Conservation (phyloP, 148 eudicot species). For the Tetragonia tetragonoides region DNA sequence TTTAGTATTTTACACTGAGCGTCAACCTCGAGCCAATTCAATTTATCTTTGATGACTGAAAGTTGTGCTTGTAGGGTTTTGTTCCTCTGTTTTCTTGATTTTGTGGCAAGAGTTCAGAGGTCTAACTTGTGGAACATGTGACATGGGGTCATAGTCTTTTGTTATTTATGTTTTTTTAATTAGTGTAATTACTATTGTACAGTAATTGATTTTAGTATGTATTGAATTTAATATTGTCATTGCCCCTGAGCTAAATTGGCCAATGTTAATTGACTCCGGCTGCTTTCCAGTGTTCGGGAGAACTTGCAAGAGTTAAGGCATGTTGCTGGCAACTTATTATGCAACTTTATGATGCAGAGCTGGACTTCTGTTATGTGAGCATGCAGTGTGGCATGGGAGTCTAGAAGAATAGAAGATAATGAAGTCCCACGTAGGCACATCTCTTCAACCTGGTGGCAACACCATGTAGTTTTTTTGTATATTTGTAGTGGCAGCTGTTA, state of each 20-base stretch:
- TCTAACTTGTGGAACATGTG: no score
- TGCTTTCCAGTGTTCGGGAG: constrained; percentile 25
- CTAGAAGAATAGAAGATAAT: constrained; percentile 4
- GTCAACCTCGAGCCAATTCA: no score
- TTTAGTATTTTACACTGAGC: not conserved
- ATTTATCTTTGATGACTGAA: no score
- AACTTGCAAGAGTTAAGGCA: not conserved
- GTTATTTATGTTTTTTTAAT: not conserved
- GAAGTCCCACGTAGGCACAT: constrained; percentile 6
- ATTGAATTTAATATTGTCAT: not conserved
- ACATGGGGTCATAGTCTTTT: not conserved
- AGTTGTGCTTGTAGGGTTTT: not conserved
- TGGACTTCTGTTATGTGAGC: not conserved
- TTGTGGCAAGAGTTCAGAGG: not conserved
- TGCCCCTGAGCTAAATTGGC: not conserved
- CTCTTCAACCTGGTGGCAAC: constrained; percentile 5
- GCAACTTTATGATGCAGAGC: constrained; percentile 7
- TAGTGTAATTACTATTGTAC: no score
- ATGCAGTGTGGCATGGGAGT: constrained; percentile 5
- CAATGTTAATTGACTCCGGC: not conserved
- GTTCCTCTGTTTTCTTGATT: not conserved
- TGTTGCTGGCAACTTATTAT: constrained; percentile 13
- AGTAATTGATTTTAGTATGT: not conserved
- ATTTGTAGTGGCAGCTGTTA: constrained; percentile 28
- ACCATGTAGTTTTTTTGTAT: constrained; percentile 21